Evolutionary conservation across 1,284 basidiomycete species (phyloP).

Genomic region (Malassezia brasiliensis): DNA sequence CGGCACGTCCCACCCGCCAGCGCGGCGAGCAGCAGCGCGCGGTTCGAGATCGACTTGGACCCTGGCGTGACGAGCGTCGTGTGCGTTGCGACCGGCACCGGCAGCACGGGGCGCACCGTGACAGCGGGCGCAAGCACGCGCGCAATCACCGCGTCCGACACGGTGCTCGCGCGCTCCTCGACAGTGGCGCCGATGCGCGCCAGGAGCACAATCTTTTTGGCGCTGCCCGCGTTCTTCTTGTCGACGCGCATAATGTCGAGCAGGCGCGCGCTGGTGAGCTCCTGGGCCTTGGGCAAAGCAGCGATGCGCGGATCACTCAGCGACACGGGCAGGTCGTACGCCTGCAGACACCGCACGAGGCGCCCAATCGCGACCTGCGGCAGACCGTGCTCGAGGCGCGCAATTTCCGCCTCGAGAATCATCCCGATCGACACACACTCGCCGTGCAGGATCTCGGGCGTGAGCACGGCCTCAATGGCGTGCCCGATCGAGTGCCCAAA

Average conservation of each 20-base stretch:
- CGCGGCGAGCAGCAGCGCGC: slow-evolving; percentile 85
- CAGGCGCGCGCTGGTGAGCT: slow-evolving; percentile 69
- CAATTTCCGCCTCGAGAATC: slow-evolving; percentile 46
- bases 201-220: slow-evolving; percentile 89
- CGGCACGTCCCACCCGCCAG: slow-evolving; percentile 78
- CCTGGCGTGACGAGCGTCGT: slow-evolving; percentile 85
- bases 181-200: slow-evolving; percentile 81
- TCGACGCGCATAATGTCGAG: slow-evolving; percentile 86
- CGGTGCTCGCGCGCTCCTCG: slow-evolving; percentile 80
- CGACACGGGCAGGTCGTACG: slow-evolving; percentile 42
- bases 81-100: slow-evolving; percentile 23
- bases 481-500: slow-evolving; percentile 48
- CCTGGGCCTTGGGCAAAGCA: slow-evolving; percentile 60
- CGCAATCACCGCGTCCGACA: slow-evolving; percentile 51
- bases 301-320: slow-evolving; percentile 39
- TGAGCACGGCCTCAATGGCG: slow-evolving; percentile 47
- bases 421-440: slow-evolving; percentile 47
- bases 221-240: slow-evolving; percentile 84
- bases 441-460: slow-evolving; percentile 45
- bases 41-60: slow-evolving; percentile 92
- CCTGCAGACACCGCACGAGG: slow-evolving; percentile 36
- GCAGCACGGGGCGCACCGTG: slow-evolving; percentile 23
- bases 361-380: slow-evolving; percentile 43
- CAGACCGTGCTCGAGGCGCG: slow-evolving; percentile 37
- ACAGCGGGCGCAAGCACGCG: slow-evolving; percentile 58